A percentile compares a stretch with the other conserved stretches of the same genome.
Conservation (phyloP, 352 stramenopile genomes). For the Phytophthora citricola region DNA sequence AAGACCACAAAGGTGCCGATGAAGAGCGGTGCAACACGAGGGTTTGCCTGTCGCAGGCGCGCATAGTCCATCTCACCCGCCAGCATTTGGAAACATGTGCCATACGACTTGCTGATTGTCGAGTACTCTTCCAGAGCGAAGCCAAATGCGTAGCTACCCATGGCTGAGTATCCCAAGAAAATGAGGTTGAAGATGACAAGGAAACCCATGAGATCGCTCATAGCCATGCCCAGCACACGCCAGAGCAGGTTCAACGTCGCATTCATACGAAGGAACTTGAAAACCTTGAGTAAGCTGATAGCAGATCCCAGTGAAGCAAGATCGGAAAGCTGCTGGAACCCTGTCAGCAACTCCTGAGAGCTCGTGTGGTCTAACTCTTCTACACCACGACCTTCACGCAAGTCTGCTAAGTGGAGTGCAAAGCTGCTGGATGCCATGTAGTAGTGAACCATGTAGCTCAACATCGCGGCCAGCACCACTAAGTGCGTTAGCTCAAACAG, state of each 20-base stretch:
- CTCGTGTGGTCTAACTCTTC: slow-evolving; percentile 70
- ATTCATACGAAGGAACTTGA: slow-evolving; percentile 92
- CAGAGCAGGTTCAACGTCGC: slow-evolving; percentile 88
- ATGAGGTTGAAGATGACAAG: slow-evolving; percentile 91
- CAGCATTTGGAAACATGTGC: slow-evolving; percentile 90
- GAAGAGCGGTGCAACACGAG: slow-evolving; percentile 78
- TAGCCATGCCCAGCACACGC: slow-evolving; percentile 84
- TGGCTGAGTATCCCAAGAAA: slow-evolving; percentile 86
- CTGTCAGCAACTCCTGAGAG: slow-evolving; percentile 66
- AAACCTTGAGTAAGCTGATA: slow-evolving; percentile 88
- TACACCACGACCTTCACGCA: slow-evolving; percentile 43
- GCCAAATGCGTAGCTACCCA: slow-evolving; percentile 87
- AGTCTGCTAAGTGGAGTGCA: slow-evolving; percentile 46
- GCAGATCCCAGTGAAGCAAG: slow-evolving; percentile 74
- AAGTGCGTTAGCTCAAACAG: slow-evolving; percentile 87
- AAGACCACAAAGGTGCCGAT: slow-evolving; percentile 88
- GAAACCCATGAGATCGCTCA: slow-evolving; percentile 88
- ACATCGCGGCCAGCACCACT: slow-evolving; percentile 59
- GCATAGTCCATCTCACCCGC: slow-evolving; percentile 85
- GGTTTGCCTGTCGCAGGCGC: slow-evolving; percentile 80
- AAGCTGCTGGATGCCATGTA: slow-evolving; percentile 70
- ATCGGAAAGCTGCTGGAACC: slow-evolving; percentile 81
- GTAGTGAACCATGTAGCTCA: slow-evolving; percentile 76
- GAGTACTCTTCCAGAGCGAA: slow-evolving; percentile 87
- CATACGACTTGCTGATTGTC: slow-evolving; percentile 82